Base-by-base conservation (phyloP, 2,329 filamentous ascomycete genomes). In the Colletotrichum abscissum region DNA sequence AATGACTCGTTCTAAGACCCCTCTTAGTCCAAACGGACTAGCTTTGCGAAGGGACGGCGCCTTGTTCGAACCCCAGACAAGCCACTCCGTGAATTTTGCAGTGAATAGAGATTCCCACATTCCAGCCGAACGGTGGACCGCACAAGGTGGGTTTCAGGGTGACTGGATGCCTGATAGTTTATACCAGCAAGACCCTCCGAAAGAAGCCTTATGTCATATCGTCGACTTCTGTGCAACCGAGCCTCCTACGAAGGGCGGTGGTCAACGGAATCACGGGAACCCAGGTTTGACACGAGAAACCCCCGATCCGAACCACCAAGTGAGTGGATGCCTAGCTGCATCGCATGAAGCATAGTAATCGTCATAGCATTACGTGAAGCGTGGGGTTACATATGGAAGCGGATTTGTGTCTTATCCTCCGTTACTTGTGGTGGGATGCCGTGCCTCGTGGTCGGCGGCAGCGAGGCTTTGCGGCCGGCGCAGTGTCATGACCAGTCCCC, bases 111-210 rank as follows among this genome's bases (percentile, higher is more conserved):
- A 35, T 35, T 46, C 56, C 19, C 26, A 30, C 22, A 63, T 72
- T 63, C 64, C 69, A 72, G 30, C n/a, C 26, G 26, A 30, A 26
- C n/a, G 63, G 63, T 58, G 56, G 35, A 58, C 49, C 57, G 63
- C 58, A 54, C 55, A 28, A 14, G 52, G 16, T 46, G 28, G 30
- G 69, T 72, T 68, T 72, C 69, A 72, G 57, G 69, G n/a, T 16
- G 64, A 12, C 35, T 52, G 49, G 63, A 28, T 68, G 64, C 69
- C 57, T 72, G 33, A 38, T 49, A 30, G 49, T 35, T 35, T 35
- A 35, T 67, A 38, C 52, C 5, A 63, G 38, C 49, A 38, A 72
- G 63, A 33, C 69, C 58, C 22, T 49, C 52, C 56, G 28, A 26
- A 38, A n/a, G 33, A 57, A 9, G 24, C 33, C 30, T 58, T 58